Evolutionary conservation across 2,329 filamentous ascomycete genomes (phyloP).

Genomic region (Fusarium dimerum): DNA sequence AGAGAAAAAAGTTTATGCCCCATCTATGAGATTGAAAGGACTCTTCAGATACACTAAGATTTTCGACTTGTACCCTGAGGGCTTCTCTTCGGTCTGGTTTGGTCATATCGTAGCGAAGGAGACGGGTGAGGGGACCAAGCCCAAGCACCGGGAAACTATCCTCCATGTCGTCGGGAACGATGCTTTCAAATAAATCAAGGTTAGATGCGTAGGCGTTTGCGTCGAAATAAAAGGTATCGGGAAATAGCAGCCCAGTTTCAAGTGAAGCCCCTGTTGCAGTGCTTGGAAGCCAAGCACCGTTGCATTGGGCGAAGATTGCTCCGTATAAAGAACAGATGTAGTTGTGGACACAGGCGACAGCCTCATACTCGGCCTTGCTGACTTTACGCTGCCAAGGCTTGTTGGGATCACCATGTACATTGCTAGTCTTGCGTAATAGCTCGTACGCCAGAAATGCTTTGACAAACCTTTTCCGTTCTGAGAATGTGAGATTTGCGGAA

Average conservation of each 20-base stretch:
- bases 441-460: constrained; percentile 11
- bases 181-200: background rate
- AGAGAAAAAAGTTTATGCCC: too few relatives aligned
- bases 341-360: constrained; percentile 5
- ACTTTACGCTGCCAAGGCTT: background rate
- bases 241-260: background rate
- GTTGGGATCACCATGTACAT: too few relatives aligned
- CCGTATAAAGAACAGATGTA: constrained; percentile 14
- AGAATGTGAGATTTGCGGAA: background rate
- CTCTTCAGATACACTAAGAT: too few relatives aligned
- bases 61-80: too few relatives aligned
- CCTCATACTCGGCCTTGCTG: background rate
- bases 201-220: background rate
- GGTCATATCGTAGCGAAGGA: too few relatives aligned
- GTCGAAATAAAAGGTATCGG: constrained; percentile 9
- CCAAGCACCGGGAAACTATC: too few relatives aligned
- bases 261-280: background rate
- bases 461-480: constrained; percentile 6
- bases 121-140: too few relatives aligned
- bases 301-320: constrained; percentile 11
- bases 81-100: too few relatives aligned
- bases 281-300: background rate
- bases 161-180: too few relatives aligned
- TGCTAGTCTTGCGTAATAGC: background rate
- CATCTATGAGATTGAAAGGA: too few relatives aligned